phyloP scores from a whole-genome alignment of 805 yeast genomes.

The Deakozyma indianensis region DNA sequence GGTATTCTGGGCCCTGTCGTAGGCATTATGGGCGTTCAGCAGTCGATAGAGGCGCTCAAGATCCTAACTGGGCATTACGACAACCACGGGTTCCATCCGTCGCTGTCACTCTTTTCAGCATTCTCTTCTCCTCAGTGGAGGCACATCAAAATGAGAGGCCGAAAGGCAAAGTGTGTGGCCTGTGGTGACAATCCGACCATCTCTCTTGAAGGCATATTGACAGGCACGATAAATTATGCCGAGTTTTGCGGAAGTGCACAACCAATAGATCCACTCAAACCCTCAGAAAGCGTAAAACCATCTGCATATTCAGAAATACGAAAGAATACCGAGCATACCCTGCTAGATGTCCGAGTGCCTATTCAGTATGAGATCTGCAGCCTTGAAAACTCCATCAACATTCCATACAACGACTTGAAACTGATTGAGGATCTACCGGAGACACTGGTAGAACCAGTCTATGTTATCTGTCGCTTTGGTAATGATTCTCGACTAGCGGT shows the following conservation, averaged over 20 bases:
- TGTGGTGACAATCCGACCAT: constrained; percentile 47
- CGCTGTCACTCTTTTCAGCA: constrained; percentile 42
- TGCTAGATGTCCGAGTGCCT: constrained; percentile 69
- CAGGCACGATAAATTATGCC: constrained; percentile 42
- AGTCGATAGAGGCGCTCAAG: constrained; percentile 81
- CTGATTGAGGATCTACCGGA: constrained; percentile 14
- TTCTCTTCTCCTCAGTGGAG: constrained; percentile 40
- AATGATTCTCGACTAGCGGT: constrained; percentile 82
- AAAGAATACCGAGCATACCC: constrained; percentile 12
- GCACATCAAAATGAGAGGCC: constrained; percentile 65
- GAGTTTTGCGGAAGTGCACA: constrained; percentile 56
- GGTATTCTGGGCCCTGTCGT: constrained; percentile 96
- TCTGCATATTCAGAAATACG: constrained; percentile 18
- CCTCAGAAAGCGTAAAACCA: constrained; percentile 33
- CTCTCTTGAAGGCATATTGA: constrained; percentile 30
- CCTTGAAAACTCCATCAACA: constrained; percentile 42
- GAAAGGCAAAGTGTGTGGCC: constrained; percentile 42
- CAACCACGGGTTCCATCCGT: constrained; percentile 41
- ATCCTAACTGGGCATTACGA: constrained; percentile 43
- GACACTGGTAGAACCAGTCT: constrained; percentile 22
- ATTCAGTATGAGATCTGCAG: constrained; percentile 61
- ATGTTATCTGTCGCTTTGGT: constrained; percentile 74
- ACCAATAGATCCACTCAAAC: constrained; percentile 31
- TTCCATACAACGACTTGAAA: constrained; percentile 34
- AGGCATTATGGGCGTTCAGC: constrained; percentile 76